Evolutionary conservation across 805 yeast genomes (phyloP), one percentile per base, ranked within the genome.

Genomic region (Lipomyces oligophaga): DNA sequence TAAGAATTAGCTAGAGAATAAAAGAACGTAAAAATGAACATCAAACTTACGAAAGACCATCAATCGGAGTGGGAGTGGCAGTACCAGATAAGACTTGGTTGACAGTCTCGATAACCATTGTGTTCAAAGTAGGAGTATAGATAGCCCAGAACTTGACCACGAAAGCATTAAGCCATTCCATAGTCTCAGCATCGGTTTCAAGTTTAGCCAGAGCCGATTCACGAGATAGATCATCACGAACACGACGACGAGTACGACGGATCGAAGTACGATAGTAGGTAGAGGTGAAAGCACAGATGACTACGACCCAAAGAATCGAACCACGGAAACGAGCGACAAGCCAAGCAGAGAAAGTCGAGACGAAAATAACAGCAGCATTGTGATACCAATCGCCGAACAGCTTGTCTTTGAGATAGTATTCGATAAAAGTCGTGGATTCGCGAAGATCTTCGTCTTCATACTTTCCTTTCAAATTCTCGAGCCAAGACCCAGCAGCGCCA

Each of bases 361-460:
- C 63, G 25, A 83, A 71, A 47, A 87, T 69, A 30, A 81, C 73
- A 0, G 78, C 96, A n/a, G 82, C 81, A 42, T 83, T 81, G 65
- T 93, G 97, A 63, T 83, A 93, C 98, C 98, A 93, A 63, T 93
- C 97, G 43, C 98, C 98, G 59, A 84, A 85, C 13, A 79, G 76
- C 30, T 68, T 72, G 24, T 85, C 83, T 5, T 94, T 94, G 43
- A 93, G 68, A 59, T 81, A 77, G 48, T 77, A 74, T 60, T 88
- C 96, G 48, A 89, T 69, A 28, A 84, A 60, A 0, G 97, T 85
- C 18, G 87, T 80, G 20, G 77, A 75, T 20, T 47, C 45, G 25
- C 55, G 51, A 33, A 50, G 26, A 26, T 50, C 55, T 27, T 45
- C 51, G 21, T 46, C 48, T 11, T 33, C 48, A 36, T 38, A 42